Base-by-base conservation (phyloP, 345 rosid genomes). In the Isatis tinctoria region DNA sequence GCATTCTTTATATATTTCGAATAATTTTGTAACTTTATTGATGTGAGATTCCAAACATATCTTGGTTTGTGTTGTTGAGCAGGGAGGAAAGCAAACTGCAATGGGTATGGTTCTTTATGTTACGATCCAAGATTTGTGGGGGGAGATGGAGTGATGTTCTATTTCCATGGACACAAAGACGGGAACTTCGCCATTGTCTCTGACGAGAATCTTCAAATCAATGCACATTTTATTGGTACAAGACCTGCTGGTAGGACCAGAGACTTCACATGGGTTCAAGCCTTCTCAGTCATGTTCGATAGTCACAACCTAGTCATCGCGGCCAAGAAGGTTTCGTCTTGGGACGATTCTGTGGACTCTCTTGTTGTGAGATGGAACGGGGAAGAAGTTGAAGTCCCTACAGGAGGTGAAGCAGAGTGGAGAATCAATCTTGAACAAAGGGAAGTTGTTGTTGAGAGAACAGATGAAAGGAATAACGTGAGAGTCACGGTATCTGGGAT, bases 111-210 rank as follows among this genome's bases (percentile, higher is more conserved):
- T 10, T 82, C 91, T 37, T 74, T 90, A 2, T 88, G 95, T 72
- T 89, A 88, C n/a, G 97, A 87, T 53, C 92, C 97, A 10, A 84
- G 92, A 16, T 86, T 90, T 24, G 84, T 87, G 0, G 95, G 95
- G 10, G 91, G 95, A 16, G 95, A 88, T 51, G 95, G 97, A 22
- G 87, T 80, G 28, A 85, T 87, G 90, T 88, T 88, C 81, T 88
- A 88, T 65, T 88, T 91, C 86, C 92, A 88, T 9, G 92, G 92
- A 74, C 60, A 74, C 11, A 83, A 68, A 35, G 90, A 77, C 18
- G 87, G 88, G 10, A 89, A 83, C 90, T 87, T 88, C 14, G 93
- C 91, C 41, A 75, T 87, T 12, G 83, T 87, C 67, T 87, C 93
- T 0, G 90, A 87, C 26, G 70, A 80, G 2, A 81, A 87, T 72